Evolutionary conservation across 2,329 filamentous ascomycete genomes (phyloP).

Genomic region (Calonectria honghensis): DNA sequence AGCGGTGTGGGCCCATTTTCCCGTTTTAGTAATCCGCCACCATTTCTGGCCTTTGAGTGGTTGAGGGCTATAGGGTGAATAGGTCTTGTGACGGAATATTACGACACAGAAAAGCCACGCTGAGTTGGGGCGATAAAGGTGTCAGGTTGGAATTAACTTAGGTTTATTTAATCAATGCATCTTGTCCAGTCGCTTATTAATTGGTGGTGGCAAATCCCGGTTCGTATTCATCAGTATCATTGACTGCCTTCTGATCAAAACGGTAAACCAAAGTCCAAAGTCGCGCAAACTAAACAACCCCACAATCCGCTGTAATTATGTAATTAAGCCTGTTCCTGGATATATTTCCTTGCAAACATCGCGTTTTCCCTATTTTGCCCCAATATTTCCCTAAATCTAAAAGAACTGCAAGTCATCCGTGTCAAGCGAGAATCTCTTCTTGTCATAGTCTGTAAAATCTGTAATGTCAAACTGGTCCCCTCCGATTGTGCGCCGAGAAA

Average conservation of each 20-base stretch:
- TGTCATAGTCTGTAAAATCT: not conserved
- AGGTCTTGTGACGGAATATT: not conserved
- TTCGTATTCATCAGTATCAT: not conserved
- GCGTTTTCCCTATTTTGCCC: not conserved
- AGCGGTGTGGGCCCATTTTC: conserved; percentile 10
- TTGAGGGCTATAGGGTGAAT: not conserved
- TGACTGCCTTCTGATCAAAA: too few relatives aligned
- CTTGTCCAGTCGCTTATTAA: not conserved
- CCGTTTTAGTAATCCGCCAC: not conserved
- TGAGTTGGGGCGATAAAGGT: not conserved
- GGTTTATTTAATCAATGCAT: not conserved
- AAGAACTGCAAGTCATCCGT: not conserved
- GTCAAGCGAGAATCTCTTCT: not conserved
- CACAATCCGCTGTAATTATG: not conserved
- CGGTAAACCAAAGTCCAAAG: too few relatives aligned
- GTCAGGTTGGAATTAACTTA: not conserved
- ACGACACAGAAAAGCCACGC: not conserved
- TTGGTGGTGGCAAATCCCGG: not conserved
- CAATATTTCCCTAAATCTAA: not conserved
- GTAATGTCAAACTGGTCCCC: not conserved
- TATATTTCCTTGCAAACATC: not conserved
- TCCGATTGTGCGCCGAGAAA: not conserved
- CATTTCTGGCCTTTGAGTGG: not conserved
- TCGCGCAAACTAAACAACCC: not conserved
- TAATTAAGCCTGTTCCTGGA: not conserved